These are phyloP conservation scores for Udeniomyces megalosporus DNA, from an alignment of 768 basidiomycete genomes.

Conservation along the genomic window DNA sequence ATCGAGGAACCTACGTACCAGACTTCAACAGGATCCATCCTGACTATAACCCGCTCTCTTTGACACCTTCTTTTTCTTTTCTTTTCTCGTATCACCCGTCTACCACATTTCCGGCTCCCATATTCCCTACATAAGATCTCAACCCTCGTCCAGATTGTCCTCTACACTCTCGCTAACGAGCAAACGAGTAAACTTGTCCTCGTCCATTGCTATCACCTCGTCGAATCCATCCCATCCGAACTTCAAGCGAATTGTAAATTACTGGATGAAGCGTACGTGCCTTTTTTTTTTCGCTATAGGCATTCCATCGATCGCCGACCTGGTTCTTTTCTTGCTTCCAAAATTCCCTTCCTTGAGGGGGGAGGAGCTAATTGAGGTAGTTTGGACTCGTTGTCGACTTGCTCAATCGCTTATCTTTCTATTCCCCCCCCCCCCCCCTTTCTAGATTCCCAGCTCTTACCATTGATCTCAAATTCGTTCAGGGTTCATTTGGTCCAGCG, in stretches of 20 bases:
- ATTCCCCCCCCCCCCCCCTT: too few relatives aligned
- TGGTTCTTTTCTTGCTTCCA: too few relatives aligned
- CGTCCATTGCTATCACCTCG: constrained; percentile 46
- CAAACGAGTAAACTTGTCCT: constrained; percentile 54
- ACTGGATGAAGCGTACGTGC: constrained; percentile 12
- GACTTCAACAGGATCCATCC: background rate
- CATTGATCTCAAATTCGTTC: constrained; percentile 38
- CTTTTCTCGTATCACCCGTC: too few relatives aligned
- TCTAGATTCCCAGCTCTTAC: constrained; percentile 53
- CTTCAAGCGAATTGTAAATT: constrained; percentile 51
- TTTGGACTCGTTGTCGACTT: too few relatives aligned
- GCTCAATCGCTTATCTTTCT: too few relatives aligned
- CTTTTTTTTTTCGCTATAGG: too few relatives aligned
- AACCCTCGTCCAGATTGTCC: constrained; percentile 44
- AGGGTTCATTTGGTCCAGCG: constrained; percentile 15
- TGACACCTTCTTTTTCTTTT: background rate
- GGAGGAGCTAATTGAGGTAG: too few relatives aligned
- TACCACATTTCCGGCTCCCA: too few relatives aligned
- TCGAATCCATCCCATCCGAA: constrained; percentile 46
- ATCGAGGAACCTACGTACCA: background rate
- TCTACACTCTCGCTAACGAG: constrained; percentile 52
- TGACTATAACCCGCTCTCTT: background rate
- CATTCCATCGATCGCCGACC: too few relatives aligned
- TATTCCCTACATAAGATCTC: too few relatives aligned
- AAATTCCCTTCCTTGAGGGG: too few relatives aligned